phyloP scores from a whole-genome alignment of 768 basidiomycete species.

The Hygrocybe coccinea region DNA sequence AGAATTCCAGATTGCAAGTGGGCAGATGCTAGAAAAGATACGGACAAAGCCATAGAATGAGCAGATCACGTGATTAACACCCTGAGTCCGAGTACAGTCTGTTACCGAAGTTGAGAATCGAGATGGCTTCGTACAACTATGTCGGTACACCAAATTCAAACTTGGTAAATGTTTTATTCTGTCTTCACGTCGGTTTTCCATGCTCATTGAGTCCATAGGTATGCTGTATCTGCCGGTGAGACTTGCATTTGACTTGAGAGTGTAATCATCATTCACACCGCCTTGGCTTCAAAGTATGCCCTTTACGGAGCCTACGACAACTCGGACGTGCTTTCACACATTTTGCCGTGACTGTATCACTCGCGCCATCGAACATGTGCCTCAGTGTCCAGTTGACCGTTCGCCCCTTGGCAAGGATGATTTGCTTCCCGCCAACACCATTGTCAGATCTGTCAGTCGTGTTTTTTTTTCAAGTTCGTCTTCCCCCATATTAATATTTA shows the following conservation, averaged over 20 bases:
- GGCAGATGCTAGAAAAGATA: slow-evolving; percentile 15
- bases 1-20: slow-evolving; percentile 77
- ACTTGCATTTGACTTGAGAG: neutral
- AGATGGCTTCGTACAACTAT: slow-evolving; percentile 45
- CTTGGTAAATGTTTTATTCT: slow-evolving; percentile 41
- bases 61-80: too few species aligned
- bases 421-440: slow-evolving; percentile 62
- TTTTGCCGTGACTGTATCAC: slow-evolving; percentile 81
- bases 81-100: too few species aligned
- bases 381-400: slow-evolving; percentile 82
- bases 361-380: slow-evolving; percentile 60
- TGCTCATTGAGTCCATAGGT: slow-evolving; percentile 38
- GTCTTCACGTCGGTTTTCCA: neutral
- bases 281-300: slow-evolving; percentile 44
- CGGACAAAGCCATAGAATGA: neutral
- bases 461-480: too few species aligned
- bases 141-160: slow-evolving; percentile 61
- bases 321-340: slow-evolving; percentile 74
- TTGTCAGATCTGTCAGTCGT: slow-evolving; percentile 64
- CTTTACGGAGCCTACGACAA: slow-evolving; percentile 71
- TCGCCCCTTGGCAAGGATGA: slow-evolving; percentile 56
- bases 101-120: too few species aligned
- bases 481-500: slow-evolving; percentile 1
- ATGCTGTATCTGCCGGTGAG: slow-evolving; percentile 74
- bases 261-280: slow-evolving; percentile 5